These are phyloP conservation scores for Lepiota subincarnata DNA, from an alignment of 768 basidiomycete genomes.

Conservation along the genomic window DNA sequence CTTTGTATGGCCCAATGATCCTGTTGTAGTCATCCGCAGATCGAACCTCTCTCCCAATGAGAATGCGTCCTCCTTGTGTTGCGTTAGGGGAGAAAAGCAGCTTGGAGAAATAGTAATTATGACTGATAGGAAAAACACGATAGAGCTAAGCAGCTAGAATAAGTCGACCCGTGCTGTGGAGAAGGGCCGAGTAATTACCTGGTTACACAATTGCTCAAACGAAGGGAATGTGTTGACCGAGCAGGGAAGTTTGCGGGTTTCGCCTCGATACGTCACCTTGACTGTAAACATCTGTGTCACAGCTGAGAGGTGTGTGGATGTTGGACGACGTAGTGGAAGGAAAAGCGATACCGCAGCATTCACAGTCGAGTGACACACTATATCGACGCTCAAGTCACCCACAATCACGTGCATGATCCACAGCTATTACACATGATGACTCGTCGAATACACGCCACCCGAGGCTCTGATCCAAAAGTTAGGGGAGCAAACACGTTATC, in stretches of 20 bases:
- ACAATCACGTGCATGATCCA: constrained; percentile 8
- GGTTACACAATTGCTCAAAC: constrained; percentile 54
- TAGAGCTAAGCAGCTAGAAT: constrained; percentile 49
- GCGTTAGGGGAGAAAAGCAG: constrained; percentile 67
- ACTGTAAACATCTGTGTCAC: constrained; percentile 60
- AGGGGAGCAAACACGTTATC: no score
- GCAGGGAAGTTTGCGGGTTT: constrained; percentile 68
- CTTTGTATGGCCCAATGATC: constrained; percentile 44
- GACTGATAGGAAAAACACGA: constrained; percentile 63
- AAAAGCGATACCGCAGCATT: constrained; percentile 13
- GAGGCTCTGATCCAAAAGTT: not conserved
- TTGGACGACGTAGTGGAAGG: constrained; percentile 12
- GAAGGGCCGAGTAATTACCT: constrained; percentile 42
- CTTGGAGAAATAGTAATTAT: constrained; percentile 58
- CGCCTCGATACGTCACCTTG: constrained; percentile 70
- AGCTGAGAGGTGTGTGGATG: constrained; percentile 16
- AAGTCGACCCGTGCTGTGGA: constrained; percentile 1
- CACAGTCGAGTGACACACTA: not conserved
- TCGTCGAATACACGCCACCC: not conserved
- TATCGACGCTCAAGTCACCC: not conserved
- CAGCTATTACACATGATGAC: no score
- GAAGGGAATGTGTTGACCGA: constrained; percentile 54
- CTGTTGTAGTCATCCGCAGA: constrained; percentile 53
- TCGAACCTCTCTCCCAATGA: constrained; percentile 60
- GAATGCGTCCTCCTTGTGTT: constrained; percentile 48